Base-by-base conservation (phyloP, 176 grass and related monocot genomes). In the Microstegium vimineum region DNA sequence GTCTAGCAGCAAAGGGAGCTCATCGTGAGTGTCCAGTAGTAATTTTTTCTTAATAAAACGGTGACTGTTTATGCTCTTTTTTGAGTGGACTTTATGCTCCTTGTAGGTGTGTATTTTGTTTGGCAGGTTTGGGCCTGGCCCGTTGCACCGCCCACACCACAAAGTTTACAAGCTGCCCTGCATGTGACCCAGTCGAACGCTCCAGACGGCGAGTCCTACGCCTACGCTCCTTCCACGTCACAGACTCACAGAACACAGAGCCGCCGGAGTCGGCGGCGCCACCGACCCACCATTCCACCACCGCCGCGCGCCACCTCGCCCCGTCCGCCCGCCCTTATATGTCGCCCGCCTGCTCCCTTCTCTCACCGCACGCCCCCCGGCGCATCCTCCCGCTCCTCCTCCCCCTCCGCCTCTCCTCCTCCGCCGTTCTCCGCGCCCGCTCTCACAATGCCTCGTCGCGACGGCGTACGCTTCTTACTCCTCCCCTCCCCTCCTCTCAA, bases 311-410 rank as follows among this genome's bases (percentile, higher is more conserved):
- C 40, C 16, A 23, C 56, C 81, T 62, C 33, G 37, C 57, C 62
- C 0, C n/a, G n/a, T n/a, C n/a, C 34, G 34, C 16, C 20, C 43
- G 18, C 46, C 15, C 16, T 82, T 85, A 22, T 65, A 85, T 84
- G 82, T 70, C 62, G 60, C 37, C 31, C 78, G 73, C 82, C 33
- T 69, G 46, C 69, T 71, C 70, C 73, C 9, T 66, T 59, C 32
- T 73, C 66, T 85, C 69, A 26, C 76, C 69, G 22, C 46, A 41
- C 74, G 45, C 31, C 28, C 79, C 75, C 47, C 86, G 49, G 59
- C 87, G 78, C 10, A 71, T 87, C 62, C 83, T 75, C 46, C 71
- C 64, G 65, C 84, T 82, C 68, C 73, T 81, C 69, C 81, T 86
- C 41, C 84, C 75, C 14, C 66, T 80, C 36, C 82, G 73, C 61